Evolutionary conservation across 116 monocot genomes (phyloP), one percentile per base, ranked within the genome.

Genomic region (Papilionanthe hybrid): DNA sequence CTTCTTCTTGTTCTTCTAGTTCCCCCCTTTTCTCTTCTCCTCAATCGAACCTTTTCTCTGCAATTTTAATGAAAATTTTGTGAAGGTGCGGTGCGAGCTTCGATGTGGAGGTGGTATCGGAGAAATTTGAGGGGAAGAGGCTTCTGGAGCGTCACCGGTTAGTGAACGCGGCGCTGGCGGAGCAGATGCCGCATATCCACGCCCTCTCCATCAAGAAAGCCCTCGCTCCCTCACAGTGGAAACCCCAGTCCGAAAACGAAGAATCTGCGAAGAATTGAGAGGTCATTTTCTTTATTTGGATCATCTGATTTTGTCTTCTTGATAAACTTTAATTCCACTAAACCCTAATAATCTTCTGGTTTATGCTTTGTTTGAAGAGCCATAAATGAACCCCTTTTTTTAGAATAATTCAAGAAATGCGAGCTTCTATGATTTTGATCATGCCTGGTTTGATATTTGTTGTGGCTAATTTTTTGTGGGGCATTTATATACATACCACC

Each of bases 201-300:
- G 93, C 96, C 45, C 87, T 96, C 78, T 96, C 96, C 75, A 92
- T 96, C 89, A 93, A 93, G 88, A 96, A 96, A 81, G 92, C 89
- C n/a, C 83, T 93, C 79, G 77, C 92, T 43, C 96, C 96, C 18
- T 75, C 93, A 0, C 92, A 93, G 85, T 89, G 81, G 81, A 81
- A 81, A 18, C 75, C 81, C 19, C 75, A 75, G 76, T n/a, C 63
- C 7, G 45, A 65, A 27, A 32, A 41, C 20, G 77, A 41, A 77
- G 55, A 56, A 4, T 15, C 49, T 27, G 50, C 75, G 27, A 13
- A 75, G 75, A 75, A 28, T 25, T 75, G 28, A 75, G 75, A 73
- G 37, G 15, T 32, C 69, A 69, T 44, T 8, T 22, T 5, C 22
- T 73, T n/a, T 73, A 5, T 44, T 44, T n/a, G 9, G 22, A 42